Evolutionary conservation across 176 grass and related monocot genomes (phyloP), one percentile per base, ranked within the genome.

Genomic region (Zoysia japonica): DNA sequence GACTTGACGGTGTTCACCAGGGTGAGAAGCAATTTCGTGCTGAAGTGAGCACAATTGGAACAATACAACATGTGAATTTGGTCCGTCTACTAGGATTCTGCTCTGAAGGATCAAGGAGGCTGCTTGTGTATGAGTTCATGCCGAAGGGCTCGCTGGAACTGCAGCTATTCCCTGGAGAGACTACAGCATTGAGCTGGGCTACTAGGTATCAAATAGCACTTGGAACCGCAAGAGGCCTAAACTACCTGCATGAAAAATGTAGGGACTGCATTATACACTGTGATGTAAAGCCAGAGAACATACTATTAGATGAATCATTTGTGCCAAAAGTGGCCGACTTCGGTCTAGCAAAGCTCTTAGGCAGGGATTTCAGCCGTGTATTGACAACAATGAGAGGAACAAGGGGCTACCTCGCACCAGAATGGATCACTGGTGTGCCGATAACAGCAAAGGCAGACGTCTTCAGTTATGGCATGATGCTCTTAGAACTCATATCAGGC

Each of bases 1-100:
- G 82, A 56, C 88, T 97, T 5, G 90, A 90, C 7, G 93, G 93
- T 19, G 28, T 97, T 79, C 79, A 77, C 51, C 93, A 97, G 66
- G 93, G 93, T 6, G 93, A 97, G 85, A 97, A 97, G 80, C 93
- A 97, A 76, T 97, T 97, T 72, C 86, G 93, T 79, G 67, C 93
- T n/a, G 93, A 97, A 85, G 93, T 97, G 78, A 97, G 93, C 80
- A 97, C 93, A 1, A 88, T 97, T 52, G 93, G 93, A 5, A 90
- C 85, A 6, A 84, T 86, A 36, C 93, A 97, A 64, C 93, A 97
- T 84, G 93, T 97, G 39, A 97, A 97, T 63, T 79, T 97, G 47
- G 82, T 97, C 60, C 87, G 85, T 9, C 47, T 97, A 36, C 77
- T 93, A 51, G 93, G 93, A 9, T 97, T 97, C 80, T 97, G 93